phyloP scores from a whole-genome alignment of 371 early-diverging fungal genomes.

The Mucor velutinosus region DNA sequence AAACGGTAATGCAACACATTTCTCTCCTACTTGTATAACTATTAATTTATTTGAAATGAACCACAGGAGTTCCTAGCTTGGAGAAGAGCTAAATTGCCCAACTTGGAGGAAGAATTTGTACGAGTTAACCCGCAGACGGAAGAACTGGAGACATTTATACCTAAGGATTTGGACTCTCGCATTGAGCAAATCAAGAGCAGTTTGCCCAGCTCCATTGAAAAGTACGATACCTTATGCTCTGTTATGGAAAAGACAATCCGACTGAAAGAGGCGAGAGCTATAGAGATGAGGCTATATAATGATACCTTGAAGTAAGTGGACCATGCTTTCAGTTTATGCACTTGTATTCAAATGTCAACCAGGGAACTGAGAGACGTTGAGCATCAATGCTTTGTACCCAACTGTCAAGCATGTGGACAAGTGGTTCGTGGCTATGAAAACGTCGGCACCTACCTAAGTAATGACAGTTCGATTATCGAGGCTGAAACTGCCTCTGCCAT shows the following conservation, averaged over 20 bases:
- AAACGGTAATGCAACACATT: constrained; percentile 48
- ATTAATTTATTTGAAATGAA: background rate
- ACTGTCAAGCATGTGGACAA: constrained; percentile 56
- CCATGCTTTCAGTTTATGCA: background rate
- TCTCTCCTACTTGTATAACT: background rate
- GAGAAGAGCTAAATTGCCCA: constrained; percentile 45
- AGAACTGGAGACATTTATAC: constrained; percentile 29
- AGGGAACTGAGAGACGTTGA: constrained; percentile 45
- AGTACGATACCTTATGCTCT: constrained; percentile 56
- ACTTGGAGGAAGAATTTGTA: constrained; percentile 44
- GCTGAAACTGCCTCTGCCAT: constrained; percentile 7
- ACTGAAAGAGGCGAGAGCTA: constrained; percentile 54
- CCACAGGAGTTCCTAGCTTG: constrained; percentile 36
- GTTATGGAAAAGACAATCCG: constrained; percentile 59
- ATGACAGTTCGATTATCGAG: constrained; percentile 42
- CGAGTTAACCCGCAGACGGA: constrained; percentile 31
- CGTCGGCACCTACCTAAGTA: constrained; percentile 50
- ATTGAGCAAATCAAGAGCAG: constrained; percentile 28
- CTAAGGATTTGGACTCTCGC: constrained; percentile 45
- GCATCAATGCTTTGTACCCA: constrained; percentile 48
- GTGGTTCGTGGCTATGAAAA: constrained; percentile 53
- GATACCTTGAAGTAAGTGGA: constrained; percentile 50
- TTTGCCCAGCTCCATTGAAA: constrained; percentile 46
- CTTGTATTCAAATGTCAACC: background rate
- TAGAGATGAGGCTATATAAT: constrained; percentile 50